phyloP scores from a whole-genome alignment of 495 filamentous ascomycete species.

The Daldinia grandis region DNA sequence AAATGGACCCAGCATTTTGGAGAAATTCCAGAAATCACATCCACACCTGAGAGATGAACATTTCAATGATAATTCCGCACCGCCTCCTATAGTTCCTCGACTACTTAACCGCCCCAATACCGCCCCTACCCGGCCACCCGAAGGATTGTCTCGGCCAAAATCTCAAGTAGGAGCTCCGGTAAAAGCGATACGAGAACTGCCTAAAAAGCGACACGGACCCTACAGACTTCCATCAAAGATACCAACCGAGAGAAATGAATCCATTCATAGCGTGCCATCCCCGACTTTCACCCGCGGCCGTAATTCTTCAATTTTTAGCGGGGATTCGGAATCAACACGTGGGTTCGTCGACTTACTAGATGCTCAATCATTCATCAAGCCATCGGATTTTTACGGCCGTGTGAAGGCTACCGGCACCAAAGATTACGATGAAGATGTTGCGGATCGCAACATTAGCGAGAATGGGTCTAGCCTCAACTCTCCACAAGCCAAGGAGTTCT shows the following conservation, averaged over 20 bases:
- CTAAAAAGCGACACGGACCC: conserved; percentile 39
- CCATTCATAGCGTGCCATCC: conserved; percentile 15
- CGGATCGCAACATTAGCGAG: conserved; percentile 59
- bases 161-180: conserved; percentile 24
- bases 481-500: conserved; percentile 45
- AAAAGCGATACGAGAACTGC: conserved; percentile 15
- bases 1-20: conserved; percentile 43
- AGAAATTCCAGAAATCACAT: conserved; percentile 44
- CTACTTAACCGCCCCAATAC: conserved; percentile 50
- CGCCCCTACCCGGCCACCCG: conserved; percentile 43
- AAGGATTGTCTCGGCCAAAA: conserved; percentile 21
- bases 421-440: conserved; percentile 65
- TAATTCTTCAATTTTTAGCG: conserved; percentile 43
- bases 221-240: conserved; percentile 37
- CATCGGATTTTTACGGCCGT: conserved; percentile 54
- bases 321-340: conserved; percentile 28
- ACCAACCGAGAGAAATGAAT: conserved; percentile 21
- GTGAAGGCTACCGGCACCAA: conserved; percentile 56
- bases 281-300: conserved; percentile 14
- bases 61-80: conserved; percentile 41
- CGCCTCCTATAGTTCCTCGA: conserved; percentile 45
- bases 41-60: conserved; percentile 40
- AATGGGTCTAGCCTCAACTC: conserved; percentile 47
- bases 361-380: conserved; percentile 58
- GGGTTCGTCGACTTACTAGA: conserved; percentile 60